Conservation (phyloP, 257 asterid genomes). For the Capsicum pubescens region DNA sequence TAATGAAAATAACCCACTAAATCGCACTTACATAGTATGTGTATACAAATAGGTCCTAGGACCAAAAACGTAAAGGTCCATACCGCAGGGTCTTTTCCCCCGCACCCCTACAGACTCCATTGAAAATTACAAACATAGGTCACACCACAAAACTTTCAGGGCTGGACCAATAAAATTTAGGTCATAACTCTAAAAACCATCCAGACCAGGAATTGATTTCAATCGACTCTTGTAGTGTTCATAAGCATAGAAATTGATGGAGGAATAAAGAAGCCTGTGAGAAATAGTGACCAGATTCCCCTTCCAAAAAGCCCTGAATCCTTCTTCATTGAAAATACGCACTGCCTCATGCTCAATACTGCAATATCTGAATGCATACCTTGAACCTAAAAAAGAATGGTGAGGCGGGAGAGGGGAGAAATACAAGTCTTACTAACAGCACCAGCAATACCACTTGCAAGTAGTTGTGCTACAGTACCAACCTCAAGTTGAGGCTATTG, state of each 20-base stretch:
- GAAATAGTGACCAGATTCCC: slow-evolving; percentile 95
- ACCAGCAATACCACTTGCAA: slow-evolving; percentile 90
- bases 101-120: too few species aligned
- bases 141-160: too few species aligned
- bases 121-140: too few species aligned
- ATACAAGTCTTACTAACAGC: slow-evolving; percentile 89
- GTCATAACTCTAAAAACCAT: background rate
- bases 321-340: slow-evolving; percentile 77
- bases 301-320: slow-evolving; percentile 93
- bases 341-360: slow-evolving; percentile 72
- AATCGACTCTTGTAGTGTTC: slow-evolving; percentile 72
- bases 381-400: slow-evolving; percentile 84
- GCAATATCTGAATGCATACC: slow-evolving; percentile 96
- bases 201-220: slow-evolving; percentile 66
- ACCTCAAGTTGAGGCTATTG: slow-evolving; percentile 47
- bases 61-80: too few species aligned
- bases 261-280: slow-evolving; percentile 86
- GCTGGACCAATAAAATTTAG: too few species aligned
- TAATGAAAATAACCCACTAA: too few species aligned
- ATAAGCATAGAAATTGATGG: slow-evolving; percentile 79
- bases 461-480: slow-evolving; percentile 69
- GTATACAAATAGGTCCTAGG: too few species aligned
- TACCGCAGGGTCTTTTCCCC: too few species aligned
- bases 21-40: too few species aligned
- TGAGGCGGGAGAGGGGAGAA: slow-evolving; percentile 87